Conservation (phyloP, 1,284 basidiomycete genomes). For the Ceratobasidium sp. region DNA sequence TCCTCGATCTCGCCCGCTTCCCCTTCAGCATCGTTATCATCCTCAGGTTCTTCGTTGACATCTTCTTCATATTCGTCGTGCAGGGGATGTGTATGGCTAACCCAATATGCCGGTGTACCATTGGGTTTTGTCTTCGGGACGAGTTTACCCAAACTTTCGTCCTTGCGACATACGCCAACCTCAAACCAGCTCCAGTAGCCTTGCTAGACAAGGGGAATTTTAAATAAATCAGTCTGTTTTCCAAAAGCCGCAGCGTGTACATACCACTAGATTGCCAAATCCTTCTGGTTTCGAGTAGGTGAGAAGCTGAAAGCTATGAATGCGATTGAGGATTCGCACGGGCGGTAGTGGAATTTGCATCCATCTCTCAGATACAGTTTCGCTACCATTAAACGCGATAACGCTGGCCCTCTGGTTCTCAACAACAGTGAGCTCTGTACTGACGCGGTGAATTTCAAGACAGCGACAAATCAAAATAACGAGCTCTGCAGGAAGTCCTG, state of each 20-base stretch:
- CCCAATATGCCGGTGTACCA: not conserved
- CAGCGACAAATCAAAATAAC: conserved; percentile 30
- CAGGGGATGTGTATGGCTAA: conserved; percentile 17
- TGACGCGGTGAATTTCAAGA: not conserved
- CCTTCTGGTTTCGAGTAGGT: conserved; percentile 27
- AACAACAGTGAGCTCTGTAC: not conserved
- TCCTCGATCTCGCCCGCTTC: no score
- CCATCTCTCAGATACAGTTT: not conserved
- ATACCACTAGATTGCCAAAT: not conserved
- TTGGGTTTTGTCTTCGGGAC: not conserved
- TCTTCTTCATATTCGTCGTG: not conserved
- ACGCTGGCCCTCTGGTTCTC: not conserved
- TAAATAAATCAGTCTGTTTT: not conserved
- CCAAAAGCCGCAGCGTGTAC: not conserved
- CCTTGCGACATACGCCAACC: not conserved
- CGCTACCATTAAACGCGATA: not conserved
- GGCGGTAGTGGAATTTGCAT: conserved; percentile 2
- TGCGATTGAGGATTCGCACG: not conserved
- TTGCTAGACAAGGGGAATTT: not conserved
- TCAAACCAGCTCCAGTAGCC: conserved; percentile 44
- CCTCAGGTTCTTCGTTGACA: not conserved
- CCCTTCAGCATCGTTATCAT: no score
- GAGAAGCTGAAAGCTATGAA: conserved; percentile 26
- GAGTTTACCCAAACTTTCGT: not conserved
- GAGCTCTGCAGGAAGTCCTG: conserved; percentile 24